A percentile compares a stretch with the other conserved stretches of the same genome.
These are phyloP conservation scores for Boletus edulis DNA, from an alignment of 768 basidiomycete species.

Conservation along the genomic window DNA sequence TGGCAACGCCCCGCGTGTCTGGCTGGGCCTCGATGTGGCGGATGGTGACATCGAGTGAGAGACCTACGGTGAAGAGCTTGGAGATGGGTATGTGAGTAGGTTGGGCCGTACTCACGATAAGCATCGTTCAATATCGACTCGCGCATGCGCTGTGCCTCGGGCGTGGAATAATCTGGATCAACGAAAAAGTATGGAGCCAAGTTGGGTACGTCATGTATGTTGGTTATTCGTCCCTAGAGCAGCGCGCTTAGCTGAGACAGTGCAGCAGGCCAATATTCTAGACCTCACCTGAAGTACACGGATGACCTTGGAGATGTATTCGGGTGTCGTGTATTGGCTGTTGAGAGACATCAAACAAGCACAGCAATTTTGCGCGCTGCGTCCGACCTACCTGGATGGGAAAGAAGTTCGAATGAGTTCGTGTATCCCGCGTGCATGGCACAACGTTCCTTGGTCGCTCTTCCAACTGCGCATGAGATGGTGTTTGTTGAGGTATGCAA, in stretches of 20 bases:
- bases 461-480: constrained; percentile 64
- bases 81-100: too few species aligned
- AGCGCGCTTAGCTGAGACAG: not conserved
- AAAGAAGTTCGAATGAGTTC: constrained; percentile 53
- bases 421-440: constrained; percentile 54
- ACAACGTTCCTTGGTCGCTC: constrained; percentile 46
- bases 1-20: constrained; percentile 3
- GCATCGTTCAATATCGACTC: constrained; percentile 38
- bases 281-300: constrained; percentile 52
- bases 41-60: constrained; percentile 5
- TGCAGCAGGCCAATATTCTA: too few species aligned
- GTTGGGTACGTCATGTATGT: constrained; percentile 65
- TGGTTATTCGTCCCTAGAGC: constrained; percentile 63
- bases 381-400: constrained; percentile 48
- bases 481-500: constrained; percentile 87
- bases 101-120: constrained; percentile 41
- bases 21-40: constrained; percentile 1
- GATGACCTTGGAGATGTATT: constrained; percentile 65
- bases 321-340: constrained; percentile 48
- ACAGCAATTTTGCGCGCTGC: not conserved
- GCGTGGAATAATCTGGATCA: constrained; percentile 55
- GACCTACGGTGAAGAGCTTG: not conserved
- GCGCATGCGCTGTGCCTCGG: constrained; percentile 56
- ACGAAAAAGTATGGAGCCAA: constrained; percentile 79
- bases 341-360: not conserved